These are phyloP conservation scores for Cytospora piceicola DNA, from an alignment of 2,329 filamentous ascomycete species.

Conservation along the genomic window DNA sequence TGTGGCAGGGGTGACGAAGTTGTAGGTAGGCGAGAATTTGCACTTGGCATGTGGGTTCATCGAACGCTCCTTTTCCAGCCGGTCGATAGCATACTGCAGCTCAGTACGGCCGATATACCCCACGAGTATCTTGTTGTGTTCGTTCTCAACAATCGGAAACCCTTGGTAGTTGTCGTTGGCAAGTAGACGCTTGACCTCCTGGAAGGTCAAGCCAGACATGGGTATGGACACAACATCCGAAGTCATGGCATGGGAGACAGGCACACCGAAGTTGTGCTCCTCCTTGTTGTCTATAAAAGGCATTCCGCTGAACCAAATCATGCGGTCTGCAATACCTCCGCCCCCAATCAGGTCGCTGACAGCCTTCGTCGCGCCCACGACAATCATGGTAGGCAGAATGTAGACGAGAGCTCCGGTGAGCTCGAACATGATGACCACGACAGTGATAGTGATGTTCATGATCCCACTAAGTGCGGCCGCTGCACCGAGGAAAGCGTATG, in stretches of 20 bases:
- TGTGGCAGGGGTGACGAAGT: constrained; percentile 40
- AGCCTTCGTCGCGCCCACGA: constrained; percentile 94
- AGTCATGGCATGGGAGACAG: constrained; percentile 90
- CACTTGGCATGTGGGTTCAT: constrained; percentile 73
- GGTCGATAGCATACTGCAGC: constrained; percentile 85
- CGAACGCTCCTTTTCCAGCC: constrained; percentile 70
- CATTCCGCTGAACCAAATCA: constrained; percentile 99
- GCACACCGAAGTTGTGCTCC: constrained; percentile 93
- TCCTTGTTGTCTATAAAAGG: constrained; percentile 97
- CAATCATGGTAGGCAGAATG: constrained; percentile 98
- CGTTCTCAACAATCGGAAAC: constrained; percentile 86
- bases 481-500: constrained; percentile 93
- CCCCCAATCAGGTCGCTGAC: constrained; percentile 81
- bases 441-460: constrained; percentile 96
- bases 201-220: constrained; percentile 72
- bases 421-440: constrained; percentile 99
- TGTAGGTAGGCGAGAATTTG: constrained; percentile 63
- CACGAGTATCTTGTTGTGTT: constrained; percentile 70
- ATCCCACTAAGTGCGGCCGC: constrained; percentile 91
- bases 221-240: constrained; percentile 75
- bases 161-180: constrained; percentile 84
- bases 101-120: constrained; percentile 95
- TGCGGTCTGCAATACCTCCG: constrained; percentile 95
- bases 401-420: constrained; percentile 96
- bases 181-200: constrained; percentile 77